Conservation (phyloP, 2,329 filamentous ascomycete genomes). For the Lecanoromycetidae sp. region DNA sequence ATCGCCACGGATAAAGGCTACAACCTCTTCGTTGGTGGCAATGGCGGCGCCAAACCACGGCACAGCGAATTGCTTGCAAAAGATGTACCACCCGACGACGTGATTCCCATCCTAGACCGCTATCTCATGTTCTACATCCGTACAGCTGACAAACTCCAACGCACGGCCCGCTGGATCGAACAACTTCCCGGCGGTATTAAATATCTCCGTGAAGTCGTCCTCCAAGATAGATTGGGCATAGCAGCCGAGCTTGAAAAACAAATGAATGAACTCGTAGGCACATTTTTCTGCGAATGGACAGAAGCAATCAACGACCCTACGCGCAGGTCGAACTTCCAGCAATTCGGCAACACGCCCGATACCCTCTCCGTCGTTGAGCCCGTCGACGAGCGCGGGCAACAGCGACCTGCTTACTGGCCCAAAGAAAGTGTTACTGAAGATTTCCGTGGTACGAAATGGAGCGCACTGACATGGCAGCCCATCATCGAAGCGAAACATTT, state of each 20-base stretch:
- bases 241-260: conserved; percentile 72
- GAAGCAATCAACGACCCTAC: conserved; percentile 62
- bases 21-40: conserved; percentile 84
- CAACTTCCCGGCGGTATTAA: conserved; percentile 68
- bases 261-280: conserved; percentile 73
- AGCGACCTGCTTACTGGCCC: conserved; percentile 66
- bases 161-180: conserved; percentile 81
- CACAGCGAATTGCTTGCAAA: conserved; percentile 76
- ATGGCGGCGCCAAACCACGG: conserved; percentile 72
- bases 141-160: conserved; percentile 78
- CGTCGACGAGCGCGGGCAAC: conserved; percentile 59
- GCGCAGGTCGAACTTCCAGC: conserved; percentile 57
- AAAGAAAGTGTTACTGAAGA: conserved; percentile 54
- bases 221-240: conserved; percentile 78
- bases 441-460: conserved; percentile 60
- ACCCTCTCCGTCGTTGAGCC: conserved; percentile 56
- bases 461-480: conserved; percentile 60
- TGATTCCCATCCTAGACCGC: conserved; percentile 72
- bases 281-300: conserved; percentile 87
- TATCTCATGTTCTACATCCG: conserved; percentile 92
- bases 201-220: conserved; percentile 69
- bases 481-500: conserved; percentile 62
- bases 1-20: conserved; percentile 89
- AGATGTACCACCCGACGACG: conserved; percentile 70
- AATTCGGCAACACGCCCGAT: conserved; percentile 77